These are phyloP conservation scores for Primulina eburnea DNA, from an alignment of 257 asterid genomes.

Conservation along the genomic window DNA sequence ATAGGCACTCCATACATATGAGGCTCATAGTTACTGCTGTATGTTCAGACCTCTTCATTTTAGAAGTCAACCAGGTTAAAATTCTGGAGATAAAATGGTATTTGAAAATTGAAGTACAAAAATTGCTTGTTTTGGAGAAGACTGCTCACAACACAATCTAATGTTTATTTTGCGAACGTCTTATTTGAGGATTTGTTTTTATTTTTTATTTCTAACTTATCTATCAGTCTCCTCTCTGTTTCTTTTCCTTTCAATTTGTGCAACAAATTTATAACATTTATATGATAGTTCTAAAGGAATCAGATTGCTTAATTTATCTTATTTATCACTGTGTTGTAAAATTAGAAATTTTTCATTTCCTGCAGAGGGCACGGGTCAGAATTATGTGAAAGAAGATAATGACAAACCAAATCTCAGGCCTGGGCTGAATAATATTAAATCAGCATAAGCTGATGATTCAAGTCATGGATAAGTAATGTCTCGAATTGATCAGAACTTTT, in stretches of 20 bases:
- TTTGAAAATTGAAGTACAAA: background rate
- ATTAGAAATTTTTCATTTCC: background rate
- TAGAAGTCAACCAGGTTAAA: background rate
- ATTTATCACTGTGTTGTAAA: background rate
- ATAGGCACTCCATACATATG: background rate
- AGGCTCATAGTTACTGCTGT: background rate
- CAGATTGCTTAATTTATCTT: background rate
- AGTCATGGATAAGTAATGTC: background rate
- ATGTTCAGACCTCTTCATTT: background rate
- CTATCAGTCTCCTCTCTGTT: background rate
- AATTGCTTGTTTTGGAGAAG: background rate
- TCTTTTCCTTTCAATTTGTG: no score
- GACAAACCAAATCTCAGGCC: background rate
- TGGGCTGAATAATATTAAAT: background rate
- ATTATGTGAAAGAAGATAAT: background rate
- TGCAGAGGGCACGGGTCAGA: conserved; percentile 3
- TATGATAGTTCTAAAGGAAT: background rate
- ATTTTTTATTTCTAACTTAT: background rate
- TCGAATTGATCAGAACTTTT: background rate
- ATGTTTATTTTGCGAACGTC: background rate
- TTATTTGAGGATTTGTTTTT: no score
- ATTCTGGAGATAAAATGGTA: background rate
- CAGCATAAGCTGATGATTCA: background rate
- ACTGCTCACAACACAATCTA: background rate
- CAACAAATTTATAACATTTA: background rate